Percentiles rank a stretch among this genome's conserved stretches.
These are phyloP conservation scores for Coniferiporia sulphurascens DNA, from an alignment of 1,284 basidiomycete species.

Conservation along the genomic window DNA sequence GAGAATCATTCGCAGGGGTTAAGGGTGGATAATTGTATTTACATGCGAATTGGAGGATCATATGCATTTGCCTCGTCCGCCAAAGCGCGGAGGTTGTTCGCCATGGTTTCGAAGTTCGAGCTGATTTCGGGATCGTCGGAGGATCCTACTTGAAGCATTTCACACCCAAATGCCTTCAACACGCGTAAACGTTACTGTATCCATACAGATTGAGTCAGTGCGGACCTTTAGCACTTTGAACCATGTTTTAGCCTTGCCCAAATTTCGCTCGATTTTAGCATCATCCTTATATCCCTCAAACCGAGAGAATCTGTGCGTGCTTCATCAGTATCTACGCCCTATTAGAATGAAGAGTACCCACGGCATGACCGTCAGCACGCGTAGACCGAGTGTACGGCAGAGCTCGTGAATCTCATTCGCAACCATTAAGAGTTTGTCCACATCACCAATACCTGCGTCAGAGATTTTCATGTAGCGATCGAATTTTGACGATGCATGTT, in stretches of 20 bases:
- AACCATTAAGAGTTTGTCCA: conserved; percentile 24
- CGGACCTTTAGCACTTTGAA: conserved; percentile 28
- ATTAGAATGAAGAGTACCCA: conserved; percentile 1
- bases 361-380: conserved; percentile 17
- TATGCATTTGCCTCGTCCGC: conserved; percentile 28
- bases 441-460: conserved; percentile 24
- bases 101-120: conserved; percentile 26
- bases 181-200: not conserved
- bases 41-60: conserved; percentile 30
- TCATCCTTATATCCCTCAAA: conserved; percentile 27
- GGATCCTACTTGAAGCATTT: conserved; percentile 29
- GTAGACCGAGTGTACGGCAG: conserved; percentile 23
- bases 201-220: not conserved
- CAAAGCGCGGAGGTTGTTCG: conserved; percentile 27
- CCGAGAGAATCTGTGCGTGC: conserved; percentile 24
- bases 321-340: not conserved
- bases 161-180: conserved; percentile 24
- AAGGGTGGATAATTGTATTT: not conserved
- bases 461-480: conserved; percentile 25
- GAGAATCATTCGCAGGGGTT: not conserved
- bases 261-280: conserved; percentile 21
- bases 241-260: conserved; percentile 24
- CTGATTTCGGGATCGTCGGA: conserved; percentile 26
- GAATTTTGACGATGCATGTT: conserved; percentile 24
- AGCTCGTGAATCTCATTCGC: conserved; percentile 22